These are phyloP conservation scores for Uronychia setigera DNA, from an alignment of 73 alveolate genomes.

Conservation along the genomic window DNA sequence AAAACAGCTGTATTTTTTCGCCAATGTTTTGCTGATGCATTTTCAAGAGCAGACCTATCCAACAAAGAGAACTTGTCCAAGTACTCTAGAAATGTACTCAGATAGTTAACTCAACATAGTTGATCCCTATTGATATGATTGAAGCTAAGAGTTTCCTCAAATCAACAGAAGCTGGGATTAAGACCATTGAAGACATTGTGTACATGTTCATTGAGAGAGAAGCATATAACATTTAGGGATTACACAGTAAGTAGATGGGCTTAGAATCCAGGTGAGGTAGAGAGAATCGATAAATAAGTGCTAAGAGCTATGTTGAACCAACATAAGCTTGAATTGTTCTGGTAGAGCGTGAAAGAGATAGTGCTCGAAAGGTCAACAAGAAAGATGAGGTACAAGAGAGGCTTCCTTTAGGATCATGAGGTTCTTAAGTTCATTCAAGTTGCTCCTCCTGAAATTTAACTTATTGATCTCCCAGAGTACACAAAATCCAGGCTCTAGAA, in stretches of 20 bases:
- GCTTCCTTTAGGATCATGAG: conserved; percentile 30
- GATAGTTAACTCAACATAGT: conserved; percentile 13
- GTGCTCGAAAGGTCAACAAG: conserved; percentile 54
- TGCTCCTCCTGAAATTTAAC: conserved; percentile 41
- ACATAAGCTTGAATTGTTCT: conserved; percentile 31
- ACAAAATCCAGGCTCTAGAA: conserved; percentile 29
- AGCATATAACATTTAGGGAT: conserved; percentile 24
- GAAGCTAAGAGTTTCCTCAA: conserved; percentile 39
- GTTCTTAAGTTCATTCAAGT: conserved; percentile 32
- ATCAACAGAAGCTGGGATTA: conserved; percentile 15
- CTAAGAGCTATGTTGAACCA: conserved; percentile 10
- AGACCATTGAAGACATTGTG: conserved; percentile 27
- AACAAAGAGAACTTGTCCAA: conserved; percentile 4
- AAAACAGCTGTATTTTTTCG: conserved; percentile 48
- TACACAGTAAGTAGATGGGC: neutral
- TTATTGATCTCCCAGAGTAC: conserved; percentile 35
- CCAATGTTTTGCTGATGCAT: conserved; percentile 30
- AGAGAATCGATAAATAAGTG: conserved; percentile 32
- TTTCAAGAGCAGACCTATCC: conserved; percentile 46
- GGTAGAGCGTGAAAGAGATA: conserved; percentile 24
- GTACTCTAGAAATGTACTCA: conserved; percentile 19
- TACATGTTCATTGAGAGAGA: conserved; percentile 41
- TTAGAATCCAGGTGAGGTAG: conserved; percentile 15
- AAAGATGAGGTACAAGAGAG: conserved; percentile 45
- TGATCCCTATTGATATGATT: conserved; percentile 40